These are phyloP conservation scores for Fusarium subglutinans DNA, from an alignment of 2,329 filamentous ascomycete species.

Conservation along the genomic window DNA sequence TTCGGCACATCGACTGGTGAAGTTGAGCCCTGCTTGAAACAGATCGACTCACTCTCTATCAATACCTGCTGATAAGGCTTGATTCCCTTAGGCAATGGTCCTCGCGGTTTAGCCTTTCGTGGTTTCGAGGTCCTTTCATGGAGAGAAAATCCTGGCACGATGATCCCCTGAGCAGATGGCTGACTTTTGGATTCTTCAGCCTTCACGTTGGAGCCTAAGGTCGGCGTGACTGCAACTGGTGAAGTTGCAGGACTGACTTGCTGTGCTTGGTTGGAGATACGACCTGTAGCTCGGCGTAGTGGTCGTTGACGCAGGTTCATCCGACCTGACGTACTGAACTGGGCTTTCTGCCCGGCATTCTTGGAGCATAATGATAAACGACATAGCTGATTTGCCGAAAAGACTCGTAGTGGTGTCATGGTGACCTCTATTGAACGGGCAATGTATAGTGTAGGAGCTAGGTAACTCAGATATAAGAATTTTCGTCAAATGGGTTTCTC, in stretches of 20 bases:
- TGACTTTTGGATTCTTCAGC: not conserved
- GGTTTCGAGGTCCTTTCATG: not conserved
- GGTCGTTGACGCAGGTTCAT: constrained; percentile 17
- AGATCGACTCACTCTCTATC: constrained; percentile 36
- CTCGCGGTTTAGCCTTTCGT: constrained; percentile 4
- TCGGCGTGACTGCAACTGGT: not conserved
- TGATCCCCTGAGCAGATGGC: not conserved
- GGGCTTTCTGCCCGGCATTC: not conserved
- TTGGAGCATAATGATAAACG: not conserved
- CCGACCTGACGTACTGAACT: not conserved
- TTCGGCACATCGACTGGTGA: constrained; percentile 26
- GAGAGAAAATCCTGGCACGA: not conserved
- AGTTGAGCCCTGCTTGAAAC: constrained; percentile 17
- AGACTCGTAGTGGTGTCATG: constrained; percentile 1
- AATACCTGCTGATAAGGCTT: constrained; percentile 33
- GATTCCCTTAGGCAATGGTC: constrained; percentile 20
- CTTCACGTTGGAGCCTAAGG: not conserved
- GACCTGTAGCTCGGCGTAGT: not conserved
- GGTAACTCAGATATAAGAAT: not conserved
- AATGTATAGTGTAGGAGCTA: not conserved
- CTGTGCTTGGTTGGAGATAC: not conserved
- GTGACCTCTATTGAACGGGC: not conserved
- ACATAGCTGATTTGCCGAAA: not conserved
- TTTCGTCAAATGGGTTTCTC: not conserved
- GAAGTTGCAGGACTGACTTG: not conserved